Conservation (phyloP, 106 monocot species). For the Xerophyta viscosa region DNA sequence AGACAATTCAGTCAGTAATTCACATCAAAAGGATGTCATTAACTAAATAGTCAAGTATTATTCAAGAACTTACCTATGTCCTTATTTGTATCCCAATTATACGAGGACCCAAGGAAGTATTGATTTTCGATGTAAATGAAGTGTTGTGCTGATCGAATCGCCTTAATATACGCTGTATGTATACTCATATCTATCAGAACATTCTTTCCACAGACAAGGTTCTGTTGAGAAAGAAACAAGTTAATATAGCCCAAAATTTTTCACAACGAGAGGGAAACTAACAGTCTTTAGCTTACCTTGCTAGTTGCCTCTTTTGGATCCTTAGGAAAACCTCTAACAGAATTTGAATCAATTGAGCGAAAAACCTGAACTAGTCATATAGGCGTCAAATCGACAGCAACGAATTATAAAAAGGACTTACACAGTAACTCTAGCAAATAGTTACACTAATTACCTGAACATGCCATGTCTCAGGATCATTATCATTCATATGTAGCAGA, state of each 20-base stretch:
- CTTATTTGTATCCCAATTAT: conserved; percentile 76
- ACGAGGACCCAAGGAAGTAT: conserved; percentile 91
- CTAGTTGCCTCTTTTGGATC: conserved; percentile 67
- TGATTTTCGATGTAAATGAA: conserved; percentile 98
- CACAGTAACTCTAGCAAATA: conserved; percentile 1
- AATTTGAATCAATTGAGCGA: conserved; percentile 94
- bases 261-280: too few species aligned
- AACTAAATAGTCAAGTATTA: too few species aligned
- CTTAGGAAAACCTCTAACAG: conserved; percentile 91
- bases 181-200: conserved; percentile 95
- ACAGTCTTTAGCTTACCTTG: conserved; percentile 32
- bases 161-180: conserved; percentile 92
- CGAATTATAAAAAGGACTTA: not conserved
- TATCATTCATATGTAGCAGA: conserved; percentile 31
- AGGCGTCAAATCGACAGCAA: not conserved
- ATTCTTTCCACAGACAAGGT: conserved; percentile 89
- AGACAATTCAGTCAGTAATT: too few species aligned
- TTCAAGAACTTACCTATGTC: conserved; percentile 65
- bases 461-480: conserved; percentile 86
- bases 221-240: conserved; percentile 34
- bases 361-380: conserved; percentile 47
- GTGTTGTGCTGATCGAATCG: conserved; percentile 88
- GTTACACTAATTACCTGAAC: conserved; percentile 43
- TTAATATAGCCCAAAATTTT: too few species aligned
- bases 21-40: too few species aligned